These are phyloP conservation scores for Rhizodiscina lignyota DNA, from an alignment of 495 filamentous ascomycete species.

Conservation along the genomic window DNA sequence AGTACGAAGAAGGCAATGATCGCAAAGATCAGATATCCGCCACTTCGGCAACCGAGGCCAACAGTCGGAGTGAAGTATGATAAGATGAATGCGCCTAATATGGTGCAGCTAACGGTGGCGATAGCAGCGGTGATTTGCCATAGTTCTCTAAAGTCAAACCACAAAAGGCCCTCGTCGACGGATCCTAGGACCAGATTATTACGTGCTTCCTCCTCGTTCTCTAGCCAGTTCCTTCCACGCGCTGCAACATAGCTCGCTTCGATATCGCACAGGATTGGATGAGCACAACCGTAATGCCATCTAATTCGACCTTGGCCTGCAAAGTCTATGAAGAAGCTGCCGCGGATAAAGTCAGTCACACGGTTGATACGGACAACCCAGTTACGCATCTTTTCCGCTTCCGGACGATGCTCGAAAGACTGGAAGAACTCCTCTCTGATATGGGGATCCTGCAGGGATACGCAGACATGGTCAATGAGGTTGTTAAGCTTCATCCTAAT, in stretches of 20 bases:
- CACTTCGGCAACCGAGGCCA: constrained; percentile 32
- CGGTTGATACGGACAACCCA: constrained; percentile 2
- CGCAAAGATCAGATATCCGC: constrained; percentile 28
- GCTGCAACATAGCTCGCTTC: constrained; percentile 23
- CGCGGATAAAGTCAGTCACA: neutral
- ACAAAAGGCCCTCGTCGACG: constrained; percentile 14
- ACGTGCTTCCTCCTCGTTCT: constrained; percentile 18
- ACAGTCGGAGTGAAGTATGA: constrained; percentile 29
- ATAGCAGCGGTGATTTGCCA: constrained; percentile 24
- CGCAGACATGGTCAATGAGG: constrained; percentile 18
- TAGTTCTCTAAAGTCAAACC: constrained; percentile 27
- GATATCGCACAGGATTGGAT: constrained; percentile 26
- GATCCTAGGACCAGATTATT: constrained; percentile 19
- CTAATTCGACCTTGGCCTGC: constrained; percentile 29
- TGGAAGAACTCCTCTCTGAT: constrained; percentile 10
- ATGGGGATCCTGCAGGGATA: constrained; percentile 13
- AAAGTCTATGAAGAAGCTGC: constrained; percentile 10
- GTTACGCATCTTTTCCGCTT: constrained; percentile 1
- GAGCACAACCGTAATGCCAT: constrained; percentile 29
- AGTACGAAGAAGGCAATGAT: constrained; percentile 17
- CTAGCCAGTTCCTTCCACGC: constrained; percentile 23
- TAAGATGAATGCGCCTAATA: constrained; percentile 25
- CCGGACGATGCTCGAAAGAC: constrained; percentile 5
- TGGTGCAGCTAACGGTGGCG: constrained; percentile 17
- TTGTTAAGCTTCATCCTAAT: constrained; percentile 22